phyloP scores from a whole-genome alignment of 1,139 yeast species.

The Geotrichum reessii region DNA sequence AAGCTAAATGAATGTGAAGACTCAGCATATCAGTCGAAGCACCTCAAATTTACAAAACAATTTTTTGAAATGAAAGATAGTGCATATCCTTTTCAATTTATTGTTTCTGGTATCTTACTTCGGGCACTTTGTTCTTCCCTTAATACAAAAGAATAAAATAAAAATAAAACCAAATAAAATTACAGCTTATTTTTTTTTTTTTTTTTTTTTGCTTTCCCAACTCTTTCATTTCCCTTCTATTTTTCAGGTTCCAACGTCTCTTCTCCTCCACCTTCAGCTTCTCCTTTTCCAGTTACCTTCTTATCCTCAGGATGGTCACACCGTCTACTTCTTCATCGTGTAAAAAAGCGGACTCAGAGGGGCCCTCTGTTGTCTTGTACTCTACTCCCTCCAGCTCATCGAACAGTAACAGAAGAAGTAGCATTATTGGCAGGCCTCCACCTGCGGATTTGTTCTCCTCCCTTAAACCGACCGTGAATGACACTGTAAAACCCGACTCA shows the following conservation, averaged over 20 bases:
- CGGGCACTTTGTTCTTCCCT: too few species aligned
- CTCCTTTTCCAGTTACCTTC: background rate
- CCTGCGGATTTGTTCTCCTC: conserved; percentile 16
- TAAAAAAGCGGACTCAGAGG: background rate
- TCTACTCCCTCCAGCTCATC: conserved; percentile 8
- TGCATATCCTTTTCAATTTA: background rate
- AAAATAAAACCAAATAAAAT: too few species aligned
- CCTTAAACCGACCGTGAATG: background rate
- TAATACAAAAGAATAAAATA: too few species aligned
- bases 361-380: conserved; percentile 10
- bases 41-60: background rate
- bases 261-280: background rate
- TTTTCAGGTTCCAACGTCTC: background rate
- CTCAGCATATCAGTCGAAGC: background rate
- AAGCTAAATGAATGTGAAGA: background rate
- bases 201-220: background rate
- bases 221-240: background rate
- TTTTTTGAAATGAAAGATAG: background rate
- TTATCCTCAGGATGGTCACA: background rate
- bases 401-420: conserved; percentile 2
- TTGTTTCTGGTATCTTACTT: too few species aligned
- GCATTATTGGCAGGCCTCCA: conserved; percentile 16
- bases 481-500: background rate
- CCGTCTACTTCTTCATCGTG: background rate
- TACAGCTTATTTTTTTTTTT: background rate